Evolutionary conservation across 352 stramenopile species (phyloP), one percentile per base, ranked within the genome.

Genomic region (Pythium brachiatum): DNA sequence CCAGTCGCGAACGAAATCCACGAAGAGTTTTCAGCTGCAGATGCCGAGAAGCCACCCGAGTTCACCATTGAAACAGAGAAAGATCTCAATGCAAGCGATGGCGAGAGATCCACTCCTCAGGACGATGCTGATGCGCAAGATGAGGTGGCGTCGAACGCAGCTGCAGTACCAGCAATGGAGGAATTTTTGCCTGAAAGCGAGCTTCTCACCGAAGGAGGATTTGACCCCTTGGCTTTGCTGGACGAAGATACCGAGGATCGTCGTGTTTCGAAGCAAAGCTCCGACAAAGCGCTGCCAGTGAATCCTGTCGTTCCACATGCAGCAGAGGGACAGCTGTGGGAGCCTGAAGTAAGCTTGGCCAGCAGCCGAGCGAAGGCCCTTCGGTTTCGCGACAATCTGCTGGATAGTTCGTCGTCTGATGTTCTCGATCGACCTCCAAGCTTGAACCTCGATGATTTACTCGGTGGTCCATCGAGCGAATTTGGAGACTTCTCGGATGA

Each of bases 401-500:
- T 69, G 7, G 62, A 64, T 43, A 27, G 52, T 23, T 51, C 54
- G 16, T 15, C 48, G 20, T 47, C 21, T 6, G 56, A 65, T 44
- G 23, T 27, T 3, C 34, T 70, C 11, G 47, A n/a, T 12, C 7
- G 18, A 16, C 39, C 56, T 2, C 43, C 50, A 27, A 70, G 57
- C n/a, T 44, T 70, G 8, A 60, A 71, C 25, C 38, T 71, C 1
- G 64, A 71, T 20, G 64, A 66, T 50, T 21, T 71, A 3, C 34
- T 71, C 12, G 57, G 46, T 18, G 31, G 20, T 13, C 47, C 47
- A 20, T 54, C 25, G 11, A 36, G 13, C 16, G 25, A n/a, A n/a
- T 34, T 38, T 16, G 25, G 31, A 18, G 25, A 48, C 16, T 36
- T 34, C n/a, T 15, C 18, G 2, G 12, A 13, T 2, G 32, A 32